Base-by-base conservation (phyloP, 2,329 filamentous ascomycete genomes). In the Claviceps pazoutovae region DNA sequence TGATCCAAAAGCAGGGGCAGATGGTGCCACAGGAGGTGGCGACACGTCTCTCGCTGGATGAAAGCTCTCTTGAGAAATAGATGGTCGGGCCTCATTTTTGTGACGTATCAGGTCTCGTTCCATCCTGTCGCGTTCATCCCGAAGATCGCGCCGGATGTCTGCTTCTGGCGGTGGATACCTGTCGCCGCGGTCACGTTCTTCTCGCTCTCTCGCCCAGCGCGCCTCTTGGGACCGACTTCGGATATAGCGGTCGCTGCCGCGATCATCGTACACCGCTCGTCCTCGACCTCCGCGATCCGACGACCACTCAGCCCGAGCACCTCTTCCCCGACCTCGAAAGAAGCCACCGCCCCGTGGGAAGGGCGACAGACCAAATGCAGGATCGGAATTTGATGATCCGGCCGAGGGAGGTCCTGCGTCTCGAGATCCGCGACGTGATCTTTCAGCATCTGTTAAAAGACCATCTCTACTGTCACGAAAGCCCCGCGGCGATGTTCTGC, bases 391-490 rank as follows among this genome's bases (percentile, higher is more conserved):
- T 9, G 80, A 80, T 3, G 85, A 87, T 4, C 82, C 82, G 17
- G 82, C 83, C 1, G 84, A 86, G 21, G 81, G 76, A 11, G 85
- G 84, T 0, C 84, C 70, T 9, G 65, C 85, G 59, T 90, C 86
- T 60, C 86, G 75, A 8, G 84, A 88, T 16, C 77, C 81, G 46
- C 84, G 74, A 51, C 84, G 74, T 17, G 81, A 79, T 53, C 85
- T 76, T 53, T 83, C 80, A 7, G 80, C 74, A 56, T 89, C 85
- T 6, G 84, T 81, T 36, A 82, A 71, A 0, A 80, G 82, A 1
- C 69, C 65, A 59, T 82, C 78, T 59, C 74, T 64, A 53, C 71
- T 68, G 49, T 84, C 81, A 60, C 84, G 76, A 54, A 80, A 80
- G 61, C 86, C 82, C 57, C 82, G 74, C 13, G 82, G 74, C 13